These are phyloP conservation scores for Hygrophoropsis aurantiaca DNA, from an alignment of 768 basidiomycete genomes.

Conservation along the genomic window DNA sequence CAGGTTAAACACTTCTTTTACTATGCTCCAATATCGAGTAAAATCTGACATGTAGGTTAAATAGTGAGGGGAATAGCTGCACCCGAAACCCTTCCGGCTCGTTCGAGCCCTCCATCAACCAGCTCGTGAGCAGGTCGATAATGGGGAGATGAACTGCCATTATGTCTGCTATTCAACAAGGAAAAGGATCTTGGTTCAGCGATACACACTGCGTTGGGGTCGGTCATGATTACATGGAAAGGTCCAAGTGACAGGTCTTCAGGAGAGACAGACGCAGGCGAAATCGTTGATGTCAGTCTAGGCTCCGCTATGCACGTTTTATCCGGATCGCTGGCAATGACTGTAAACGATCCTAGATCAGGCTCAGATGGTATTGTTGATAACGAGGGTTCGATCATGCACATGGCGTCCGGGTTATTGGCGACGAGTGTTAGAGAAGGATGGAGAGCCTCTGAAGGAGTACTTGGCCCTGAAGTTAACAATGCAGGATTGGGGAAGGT, in stretches of 20 bases:
- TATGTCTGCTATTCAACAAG: constrained; percentile 1
- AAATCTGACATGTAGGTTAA: too few relatives aligned
- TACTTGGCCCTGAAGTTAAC: constrained; percentile 21
- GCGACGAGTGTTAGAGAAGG: constrained; percentile 19
- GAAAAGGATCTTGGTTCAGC: constrained; percentile 10
- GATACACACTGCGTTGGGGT: constrained; percentile 18
- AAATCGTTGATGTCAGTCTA: neutral
- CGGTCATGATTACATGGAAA: constrained; percentile 16
- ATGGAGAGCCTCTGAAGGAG: constrained; percentile 11
- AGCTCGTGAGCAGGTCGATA: constrained; percentile 86
- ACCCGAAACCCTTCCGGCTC: constrained; percentile 57
- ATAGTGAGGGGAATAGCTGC: constrained; percentile 1
- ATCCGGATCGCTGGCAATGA: constrained; percentile 20
- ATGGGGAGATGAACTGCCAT: constrained; percentile 20
- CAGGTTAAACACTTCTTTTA: too few relatives aligned
- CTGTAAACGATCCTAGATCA: constrained; percentile 5
- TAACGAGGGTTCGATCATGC: constrained; percentile 7
- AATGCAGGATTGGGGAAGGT: constrained; percentile 92
- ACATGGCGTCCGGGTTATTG: constrained; percentile 5
- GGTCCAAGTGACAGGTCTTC: constrained; percentile 6
- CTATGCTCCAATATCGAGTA: too few relatives aligned
- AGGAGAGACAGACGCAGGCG: neutral
- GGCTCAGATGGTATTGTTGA: neutral
- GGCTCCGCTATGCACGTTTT: constrained; percentile 17
- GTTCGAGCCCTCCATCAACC: constrained; percentile 68